phyloP scores from a whole-genome alignment of 2,329 filamentous ascomycete genomes.

The Kalmusia sp. region DNA sequence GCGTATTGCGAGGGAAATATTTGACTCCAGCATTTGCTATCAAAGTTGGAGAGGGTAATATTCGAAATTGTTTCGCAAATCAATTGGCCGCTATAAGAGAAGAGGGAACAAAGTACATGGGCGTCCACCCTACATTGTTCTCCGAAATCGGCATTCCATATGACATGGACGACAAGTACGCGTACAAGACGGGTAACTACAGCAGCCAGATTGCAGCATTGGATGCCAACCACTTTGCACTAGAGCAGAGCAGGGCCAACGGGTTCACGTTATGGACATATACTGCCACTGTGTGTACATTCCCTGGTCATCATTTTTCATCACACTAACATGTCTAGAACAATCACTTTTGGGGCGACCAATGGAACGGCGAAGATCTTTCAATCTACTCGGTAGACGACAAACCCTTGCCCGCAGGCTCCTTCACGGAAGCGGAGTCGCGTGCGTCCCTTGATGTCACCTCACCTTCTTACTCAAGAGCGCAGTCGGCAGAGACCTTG shows the following conservation, averaged over 20 bases:
- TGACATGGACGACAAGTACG: slow-evolving; percentile 96
- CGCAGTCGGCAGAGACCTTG: slow-evolving; percentile 55
- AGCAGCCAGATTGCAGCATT: slow-evolving; percentile 89
- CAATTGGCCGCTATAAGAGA: slow-evolving; percentile 83
- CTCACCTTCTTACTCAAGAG: slow-evolving; percentile 63
- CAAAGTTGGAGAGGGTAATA: slow-evolving; percentile 90
- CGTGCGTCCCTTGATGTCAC: slow-evolving; percentile 57
- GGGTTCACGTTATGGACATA: slow-evolving; percentile 94
- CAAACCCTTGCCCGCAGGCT: slow-evolving; percentile 60
- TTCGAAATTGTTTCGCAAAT: slow-evolving; percentile 89
- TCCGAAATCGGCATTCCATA: slow-evolving; percentile 98
- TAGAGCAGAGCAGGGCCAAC: slow-evolving; percentile 83
- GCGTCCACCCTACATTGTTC: slow-evolving; percentile 85
- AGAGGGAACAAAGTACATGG: slow-evolving; percentile 88
- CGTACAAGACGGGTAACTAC: slow-evolving; percentile 95
- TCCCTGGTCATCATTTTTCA: not conserved
- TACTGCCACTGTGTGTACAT: slow-evolving; percentile 68
- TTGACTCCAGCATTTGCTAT: slow-evolving; percentile 88
- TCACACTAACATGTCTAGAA: slow-evolving; percentile 63
- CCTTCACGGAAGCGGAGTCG: slow-evolving; percentile 60
- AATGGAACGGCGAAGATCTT: slow-evolving; percentile 97
- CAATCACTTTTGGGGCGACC: slow-evolving; percentile 85
- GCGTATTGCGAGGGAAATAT: slow-evolving; percentile 88
- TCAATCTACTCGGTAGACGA: slow-evolving; percentile 91
- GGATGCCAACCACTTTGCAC: slow-evolving; percentile 93